Evolutionary conservation across 306 rosid genomes (phyloP), one percentile per base, ranked within the genome.

Genomic region (Lupinus albus): DNA sequence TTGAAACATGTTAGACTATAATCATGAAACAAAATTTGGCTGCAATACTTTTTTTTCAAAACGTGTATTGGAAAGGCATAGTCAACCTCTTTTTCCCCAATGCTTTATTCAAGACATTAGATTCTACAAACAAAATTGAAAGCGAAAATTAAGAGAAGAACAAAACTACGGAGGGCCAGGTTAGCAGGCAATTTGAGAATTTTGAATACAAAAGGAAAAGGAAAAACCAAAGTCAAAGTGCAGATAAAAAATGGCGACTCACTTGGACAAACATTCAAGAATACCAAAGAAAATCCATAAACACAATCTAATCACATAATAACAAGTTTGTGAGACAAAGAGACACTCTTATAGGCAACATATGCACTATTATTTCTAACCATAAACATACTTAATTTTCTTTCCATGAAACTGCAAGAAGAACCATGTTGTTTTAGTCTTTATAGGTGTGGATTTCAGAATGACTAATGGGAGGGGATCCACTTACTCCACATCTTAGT

Each of bases 181-280:
- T n/a, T n/a, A n/a, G n/a, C n/a, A n/a, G n/a, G n/a, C n/a, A n/a
- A n/a, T n/a, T n/a, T n/a, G n/a, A n/a, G 30, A 70, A 57, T 28
- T 30, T n/a, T 11, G 15, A 66, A 70, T 45, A 46, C 58, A 68
- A 21, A 53, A 57, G 11, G 58, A 58, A 51, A 25, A 1, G 1
- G 2, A 36, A 8, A 36, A 36, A 2, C 30, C 18, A 57, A 30
- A 70, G 57, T 45, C 65, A 42, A 28, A 46, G 56, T 46, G 30
- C 25, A n/a, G 12, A 8, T 44, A 4, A 59, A 52, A 60, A 38
- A 36, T 9, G 17, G 48, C 15, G 38, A 38, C 32, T 6, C 66
- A 8, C 17, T 38, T 47, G 5, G 9, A 60, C 7, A 38, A 7
- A 16, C 49, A 57, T 59, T 38, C 48, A 16, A 46, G 16, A 33